phyloP scores from a whole-genome alignment of 768 basidiomycete species.

The Imleria badia region DNA sequence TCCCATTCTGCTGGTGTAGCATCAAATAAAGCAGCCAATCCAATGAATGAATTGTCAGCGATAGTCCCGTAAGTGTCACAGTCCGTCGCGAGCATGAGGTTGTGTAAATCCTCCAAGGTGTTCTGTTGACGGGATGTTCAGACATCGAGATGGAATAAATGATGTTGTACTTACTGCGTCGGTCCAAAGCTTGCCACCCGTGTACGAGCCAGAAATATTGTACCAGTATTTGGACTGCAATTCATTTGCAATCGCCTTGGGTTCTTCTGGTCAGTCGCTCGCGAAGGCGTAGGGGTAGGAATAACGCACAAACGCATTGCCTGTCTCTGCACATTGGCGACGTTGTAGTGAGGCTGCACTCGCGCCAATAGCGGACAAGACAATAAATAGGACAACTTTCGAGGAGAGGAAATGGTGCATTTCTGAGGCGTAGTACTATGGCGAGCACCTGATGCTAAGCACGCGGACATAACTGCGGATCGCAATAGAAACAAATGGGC shows the following conservation, averaged over 20 bases:
- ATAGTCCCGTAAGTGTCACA: constrained; percentile 39
- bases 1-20: constrained; percentile 44
- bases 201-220: constrained; percentile 40
- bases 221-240: constrained; percentile 43
- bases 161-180: constrained; percentile 42
- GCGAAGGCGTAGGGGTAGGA: neutral
- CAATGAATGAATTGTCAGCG: constrained; percentile 47
- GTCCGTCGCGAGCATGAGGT: constrained; percentile 53
- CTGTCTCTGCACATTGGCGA: constrained; percentile 7
- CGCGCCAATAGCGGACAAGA: constrained; percentile 1
- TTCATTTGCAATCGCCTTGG: constrained; percentile 26
- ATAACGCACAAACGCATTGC: constrained; percentile 12
- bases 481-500: too few species aligned
- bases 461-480: too few species aligned
- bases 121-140: constrained; percentile 38
- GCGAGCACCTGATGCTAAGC: too few species aligned
- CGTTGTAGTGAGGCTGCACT: neutral
- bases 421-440: neutral
- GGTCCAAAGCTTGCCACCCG: constrained; percentile 54
- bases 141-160: neutral
- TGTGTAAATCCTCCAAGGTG: constrained; percentile 55
- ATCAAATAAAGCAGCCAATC: constrained; percentile 41
- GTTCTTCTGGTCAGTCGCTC: neutral
- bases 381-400: neutral
- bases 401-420: constrained; percentile 1